Conservation (phyloP, 1,139 yeast genomes). For the Sugiyamaella neomexicana region DNA sequence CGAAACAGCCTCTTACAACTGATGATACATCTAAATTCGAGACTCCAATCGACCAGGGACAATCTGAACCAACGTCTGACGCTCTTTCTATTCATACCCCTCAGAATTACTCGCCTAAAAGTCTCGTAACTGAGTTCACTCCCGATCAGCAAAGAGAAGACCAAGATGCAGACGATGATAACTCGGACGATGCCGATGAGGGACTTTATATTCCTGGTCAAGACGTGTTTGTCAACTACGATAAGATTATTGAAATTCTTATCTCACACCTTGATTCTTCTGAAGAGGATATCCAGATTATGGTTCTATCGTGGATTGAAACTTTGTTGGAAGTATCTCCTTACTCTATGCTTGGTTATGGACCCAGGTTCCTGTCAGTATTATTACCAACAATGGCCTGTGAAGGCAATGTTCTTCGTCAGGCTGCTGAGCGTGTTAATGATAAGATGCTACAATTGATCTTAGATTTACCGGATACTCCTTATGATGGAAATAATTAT, state of each 20-base stretch:
- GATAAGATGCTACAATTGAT: constrained; percentile 51
- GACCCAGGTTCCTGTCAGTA: constrained; percentile 58
- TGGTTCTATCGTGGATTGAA: constrained; percentile 81
- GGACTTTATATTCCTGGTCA: constrained; percentile 79
- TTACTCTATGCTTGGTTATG: constrained; percentile 64
- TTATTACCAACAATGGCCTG: constrained; percentile 58
- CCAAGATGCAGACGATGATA: constrained; percentile 27
- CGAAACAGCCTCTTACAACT: background rate
- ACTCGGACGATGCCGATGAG: constrained; percentile 43
- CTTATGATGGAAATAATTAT: constrained; percentile 31
- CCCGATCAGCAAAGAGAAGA: constrained; percentile 24
- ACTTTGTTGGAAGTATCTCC: constrained; percentile 76
- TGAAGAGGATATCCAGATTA: constrained; percentile 76
- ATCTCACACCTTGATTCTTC: constrained; percentile 73
- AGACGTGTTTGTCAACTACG: constrained; percentile 78
- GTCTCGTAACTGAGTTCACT: constrained; percentile 8
- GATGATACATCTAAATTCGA: background rate
- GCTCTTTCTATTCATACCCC: constrained; percentile 3
- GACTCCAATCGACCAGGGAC: background rate
- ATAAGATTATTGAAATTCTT: constrained; percentile 75
- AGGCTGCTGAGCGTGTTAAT: constrained; percentile 57
- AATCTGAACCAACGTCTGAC: background rate
- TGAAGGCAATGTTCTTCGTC: constrained; percentile 52
- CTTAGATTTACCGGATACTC: constrained; percentile 35
- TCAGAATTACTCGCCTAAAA: constrained; percentile 4